Percentiles rank a stretch among this genome's conserved stretches.
These are phyloP conservation scores for Albizia julibrissin DNA, from an alignment of 306 rosid species.

Conservation along the genomic window DNA sequence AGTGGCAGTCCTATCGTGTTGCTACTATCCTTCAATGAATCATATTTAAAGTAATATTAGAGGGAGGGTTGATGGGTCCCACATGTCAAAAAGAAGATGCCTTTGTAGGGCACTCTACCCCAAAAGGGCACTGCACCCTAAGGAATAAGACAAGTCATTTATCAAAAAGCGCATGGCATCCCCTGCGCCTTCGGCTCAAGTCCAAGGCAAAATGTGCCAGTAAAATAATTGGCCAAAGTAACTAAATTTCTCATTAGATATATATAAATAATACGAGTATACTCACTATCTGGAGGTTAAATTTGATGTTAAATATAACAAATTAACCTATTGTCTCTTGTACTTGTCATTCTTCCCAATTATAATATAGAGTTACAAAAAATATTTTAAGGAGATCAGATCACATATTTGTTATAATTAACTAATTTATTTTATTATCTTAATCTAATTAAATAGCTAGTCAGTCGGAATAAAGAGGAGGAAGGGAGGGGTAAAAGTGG, in stretches of 20 bases:
- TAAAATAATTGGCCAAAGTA: too few species aligned
- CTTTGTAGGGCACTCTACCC: background rate
- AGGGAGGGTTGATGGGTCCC: background rate
- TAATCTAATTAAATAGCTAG: too few species aligned
- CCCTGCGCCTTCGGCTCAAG: background rate
- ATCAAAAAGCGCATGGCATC: constrained; percentile 27
- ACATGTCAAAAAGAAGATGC: background rate
- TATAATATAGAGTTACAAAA: too few species aligned
- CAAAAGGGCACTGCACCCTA: background rate
- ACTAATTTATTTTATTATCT: too few species aligned
- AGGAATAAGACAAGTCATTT: constrained; percentile 31
- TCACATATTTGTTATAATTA: too few species aligned
- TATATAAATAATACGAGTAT: too few species aligned
- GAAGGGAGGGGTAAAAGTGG: background rate
- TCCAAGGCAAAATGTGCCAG: background rate
- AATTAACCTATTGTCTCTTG: too few species aligned
- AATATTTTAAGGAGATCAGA: too few species aligned
- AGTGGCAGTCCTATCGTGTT: background rate
- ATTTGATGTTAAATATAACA: too few species aligned
- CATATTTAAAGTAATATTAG: background rate
- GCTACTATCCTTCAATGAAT: background rate
- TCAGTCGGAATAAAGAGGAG: background rate
- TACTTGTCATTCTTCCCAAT: too few species aligned
- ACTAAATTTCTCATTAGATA: background rate
- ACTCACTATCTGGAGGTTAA: rapidly evolving